Conservation (phyloP, 164 flowering plant species). For the Tetrastigma voinierianum region DNA sequence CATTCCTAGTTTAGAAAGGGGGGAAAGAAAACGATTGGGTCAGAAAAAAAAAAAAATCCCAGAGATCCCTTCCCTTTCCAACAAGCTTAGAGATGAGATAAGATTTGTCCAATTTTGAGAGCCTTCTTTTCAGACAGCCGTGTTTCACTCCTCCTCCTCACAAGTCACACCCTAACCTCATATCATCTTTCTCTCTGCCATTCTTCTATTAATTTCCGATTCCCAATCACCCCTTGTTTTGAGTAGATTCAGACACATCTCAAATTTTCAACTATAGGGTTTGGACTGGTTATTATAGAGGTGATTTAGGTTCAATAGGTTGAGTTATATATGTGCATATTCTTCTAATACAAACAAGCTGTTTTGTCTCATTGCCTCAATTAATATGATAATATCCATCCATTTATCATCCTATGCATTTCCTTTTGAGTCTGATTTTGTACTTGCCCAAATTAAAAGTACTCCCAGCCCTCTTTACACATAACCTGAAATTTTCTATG, state of each 20-base stretch:
- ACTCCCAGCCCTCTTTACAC: too few relatives aligned
- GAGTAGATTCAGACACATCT: conserved; percentile 46
- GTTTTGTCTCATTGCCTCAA: neutral
- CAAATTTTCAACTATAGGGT: conserved; percentile 23
- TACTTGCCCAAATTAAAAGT: too few relatives aligned
- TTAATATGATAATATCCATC: neutral
- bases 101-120: conserved; percentile 31
- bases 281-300: conserved; percentile 9
- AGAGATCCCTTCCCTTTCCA: conserved; percentile 34
- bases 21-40: conserved; percentile 8
- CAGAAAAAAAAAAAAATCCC: conserved; percentile 10
- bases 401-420: too few relatives aligned
- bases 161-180: conserved; percentile 22
- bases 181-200: conserved; percentile 7
- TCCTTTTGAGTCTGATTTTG: too few relatives aligned
- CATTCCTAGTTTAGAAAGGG: conserved; percentile 17
- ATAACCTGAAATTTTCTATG: conserved; percentile 7
- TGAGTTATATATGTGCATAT: neutral
- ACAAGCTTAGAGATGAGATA: conserved; percentile 35
- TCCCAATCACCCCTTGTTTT: conserved; percentile 50
- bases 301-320: conserved; percentile 18
- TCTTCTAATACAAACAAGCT: conserved; percentile 4
- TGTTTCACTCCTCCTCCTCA: conserved; percentile 36
- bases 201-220: conserved; percentile 20
- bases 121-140: conserved; percentile 20